A percentile compares a stretch with the other conserved stretches of the same genome.
Evolutionary conservation across 2,329 filamentous ascomycete species (phyloP).

Genomic region (Pseudogymnoascus sp.): DNA sequence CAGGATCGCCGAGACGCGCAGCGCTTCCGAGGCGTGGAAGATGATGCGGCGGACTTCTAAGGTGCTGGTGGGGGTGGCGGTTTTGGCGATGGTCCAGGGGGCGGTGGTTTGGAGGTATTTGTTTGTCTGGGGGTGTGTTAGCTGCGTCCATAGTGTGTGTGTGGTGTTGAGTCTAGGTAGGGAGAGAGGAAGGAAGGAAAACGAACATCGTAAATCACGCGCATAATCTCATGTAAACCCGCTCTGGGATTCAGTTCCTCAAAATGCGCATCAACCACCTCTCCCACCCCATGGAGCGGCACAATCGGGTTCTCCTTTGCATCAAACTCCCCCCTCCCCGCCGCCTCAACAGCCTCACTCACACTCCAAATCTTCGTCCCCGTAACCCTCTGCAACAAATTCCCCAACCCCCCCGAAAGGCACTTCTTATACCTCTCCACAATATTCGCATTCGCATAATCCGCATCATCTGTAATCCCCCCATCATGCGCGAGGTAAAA

Average conservation of each 20-base stretch:
- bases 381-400: constrained; percentile 64
- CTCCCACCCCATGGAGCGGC: constrained; percentile 33
- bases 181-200: background rate
- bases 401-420: constrained; percentile 70
- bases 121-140: constrained; percentile 47
- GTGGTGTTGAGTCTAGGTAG: too few relatives aligned
- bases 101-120: constrained; percentile 52
- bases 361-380: constrained; percentile 55
- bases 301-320: constrained; percentile 29
- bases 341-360: constrained; percentile 33
- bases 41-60: constrained; percentile 49
- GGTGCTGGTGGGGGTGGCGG: constrained; percentile 27
- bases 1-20: constrained; percentile 74
- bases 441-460: constrained; percentile 75
- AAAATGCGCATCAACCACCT: constrained; percentile 47
- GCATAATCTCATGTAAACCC: constrained; percentile 58
- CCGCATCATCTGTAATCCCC: constrained; percentile 65
- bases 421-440: constrained; percentile 70
- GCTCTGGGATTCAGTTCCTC: constrained; percentile 51
- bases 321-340: constrained; percentile 18
- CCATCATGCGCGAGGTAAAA: constrained; percentile 82
- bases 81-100: constrained; percentile 57
- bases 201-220: constrained; percentile 49
- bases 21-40: constrained; percentile 62
- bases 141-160: constrained; percentile 1